Conservation (phyloP, 495 filamentous ascomycete species). For the Aspergillus biplanus region DNA sequence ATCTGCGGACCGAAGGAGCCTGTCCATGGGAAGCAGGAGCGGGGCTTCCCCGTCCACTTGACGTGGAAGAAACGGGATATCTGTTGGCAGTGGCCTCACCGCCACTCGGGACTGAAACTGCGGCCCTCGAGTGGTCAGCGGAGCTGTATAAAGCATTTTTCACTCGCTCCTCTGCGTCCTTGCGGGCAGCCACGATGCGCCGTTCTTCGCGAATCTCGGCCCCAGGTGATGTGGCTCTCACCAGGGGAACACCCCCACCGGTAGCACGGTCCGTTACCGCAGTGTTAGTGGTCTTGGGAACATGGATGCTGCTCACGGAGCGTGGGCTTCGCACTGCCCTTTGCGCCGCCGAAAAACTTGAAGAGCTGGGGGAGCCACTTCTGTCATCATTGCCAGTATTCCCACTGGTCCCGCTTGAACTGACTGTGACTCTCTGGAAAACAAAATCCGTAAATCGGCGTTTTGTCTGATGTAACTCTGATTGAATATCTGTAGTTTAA, state of each 20-base stretch:
- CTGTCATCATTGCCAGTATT: conserved; percentile 20
- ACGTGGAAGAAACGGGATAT: conserved; percentile 8
- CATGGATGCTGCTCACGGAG: conserved; percentile 45
- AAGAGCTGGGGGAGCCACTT: conserved; percentile 22
- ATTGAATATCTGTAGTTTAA: conserved; percentile 45
- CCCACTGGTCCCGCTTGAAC: neutral
- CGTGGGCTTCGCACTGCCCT: conserved; percentile 40
- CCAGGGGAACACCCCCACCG: conserved; percentile 37
- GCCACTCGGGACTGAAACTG: neutral
- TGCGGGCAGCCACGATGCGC: conserved; percentile 34
- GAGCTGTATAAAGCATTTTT: conserved; percentile 32
- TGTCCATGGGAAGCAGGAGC: conserved; percentile 24
- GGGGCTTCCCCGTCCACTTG: conserved; percentile 20
- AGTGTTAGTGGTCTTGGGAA: conserved; percentile 24
- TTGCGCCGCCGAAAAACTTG: conserved; percentile 28
- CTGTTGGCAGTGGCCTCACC: neutral
- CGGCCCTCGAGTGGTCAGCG: conserved; percentile 10
- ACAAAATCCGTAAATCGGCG: conserved; percentile 55
- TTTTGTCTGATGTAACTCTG: conserved; percentile 49
- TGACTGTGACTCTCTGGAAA: conserved; percentile 46
- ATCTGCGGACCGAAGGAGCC: conserved; percentile 39
- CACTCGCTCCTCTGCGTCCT: conserved; percentile 38
- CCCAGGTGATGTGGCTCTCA: conserved; percentile 50
- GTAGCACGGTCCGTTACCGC: neutral
- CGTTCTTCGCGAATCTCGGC: conserved; percentile 48